Percentiles rank a stretch among this genome's conserved stretches.
phyloP scores from a whole-genome alignment of 2,329 filamentous ascomycete species.

The Fusarium floridanum region DNA sequence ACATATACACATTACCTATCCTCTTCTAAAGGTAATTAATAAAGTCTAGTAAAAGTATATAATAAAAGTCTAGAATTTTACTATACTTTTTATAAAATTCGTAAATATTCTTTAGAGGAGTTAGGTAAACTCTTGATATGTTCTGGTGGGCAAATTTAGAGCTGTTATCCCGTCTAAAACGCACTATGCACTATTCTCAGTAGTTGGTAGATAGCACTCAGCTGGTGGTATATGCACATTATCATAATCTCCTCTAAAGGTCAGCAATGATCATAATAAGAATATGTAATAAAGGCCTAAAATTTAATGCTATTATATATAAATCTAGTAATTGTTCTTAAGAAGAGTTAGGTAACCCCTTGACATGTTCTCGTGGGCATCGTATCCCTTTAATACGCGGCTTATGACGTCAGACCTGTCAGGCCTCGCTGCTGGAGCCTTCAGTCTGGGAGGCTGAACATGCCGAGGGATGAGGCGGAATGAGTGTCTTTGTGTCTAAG shows the following conservation, averaged over 20 bases:
- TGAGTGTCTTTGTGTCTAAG: constrained; percentile 12
- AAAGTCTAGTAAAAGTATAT: no score
- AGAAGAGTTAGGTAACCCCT: background rate
- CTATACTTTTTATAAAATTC: background rate
- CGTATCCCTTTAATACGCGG: background rate
- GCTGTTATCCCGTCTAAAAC: no score
- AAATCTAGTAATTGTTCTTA: background rate
- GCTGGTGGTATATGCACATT: background rate
- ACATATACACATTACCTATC: no score
- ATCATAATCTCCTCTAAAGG: background rate
- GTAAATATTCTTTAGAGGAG: background rate
- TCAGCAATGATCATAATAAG: background rate
- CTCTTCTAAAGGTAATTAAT: no score
- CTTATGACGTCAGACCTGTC: background rate
- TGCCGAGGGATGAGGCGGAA: constrained; percentile 22
- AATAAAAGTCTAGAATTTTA: no score
- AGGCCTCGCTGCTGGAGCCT: background rate
- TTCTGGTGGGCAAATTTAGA: background rate
- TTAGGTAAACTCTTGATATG: background rate
- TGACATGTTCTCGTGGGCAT: background rate
- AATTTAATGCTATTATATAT: background rate
- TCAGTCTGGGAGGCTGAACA: background rate
- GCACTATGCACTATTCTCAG: background rate
- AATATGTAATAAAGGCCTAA: background rate
- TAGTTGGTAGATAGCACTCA: background rate